Percentiles rank a stretch among this genome's conserved stretches.
These are phyloP conservation scores for Penicillium coffeae DNA, from an alignment of 495 filamentous ascomycete species.

Conservation along the genomic window DNA sequence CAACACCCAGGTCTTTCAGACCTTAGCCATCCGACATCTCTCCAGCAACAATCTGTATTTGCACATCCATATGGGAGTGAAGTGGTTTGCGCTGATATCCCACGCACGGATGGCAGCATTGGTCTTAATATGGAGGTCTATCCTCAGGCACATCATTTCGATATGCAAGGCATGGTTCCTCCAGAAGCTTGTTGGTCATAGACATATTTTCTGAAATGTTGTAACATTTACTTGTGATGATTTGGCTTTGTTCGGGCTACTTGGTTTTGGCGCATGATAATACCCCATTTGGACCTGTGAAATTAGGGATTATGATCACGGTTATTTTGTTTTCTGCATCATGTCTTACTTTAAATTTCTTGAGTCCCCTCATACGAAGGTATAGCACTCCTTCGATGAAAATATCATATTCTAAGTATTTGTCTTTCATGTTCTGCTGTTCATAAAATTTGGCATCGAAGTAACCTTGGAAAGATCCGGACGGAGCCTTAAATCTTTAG, in stretches of 20 bases:
- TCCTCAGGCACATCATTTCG: slow-evolving; percentile 28
- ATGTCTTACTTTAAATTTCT: too few species aligned
- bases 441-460: too few species aligned
- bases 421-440: too few species aligned
- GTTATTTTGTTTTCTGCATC: not conserved
- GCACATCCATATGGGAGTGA: slow-evolving; percentile 34
- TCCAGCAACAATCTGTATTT: slow-evolving; percentile 12
- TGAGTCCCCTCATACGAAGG: too few species aligned
- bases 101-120: slow-evolving; percentile 23
- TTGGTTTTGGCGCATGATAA: slow-evolving; percentile 7
- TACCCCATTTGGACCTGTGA: not conserved
- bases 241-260: not conserved
- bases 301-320: not conserved
- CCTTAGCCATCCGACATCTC: slow-evolving; percentile 20
- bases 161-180: slow-evolving; percentile 24
- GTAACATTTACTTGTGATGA: not conserved
- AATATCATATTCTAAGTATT: too few species aligned
- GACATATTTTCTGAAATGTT: slow-evolving; percentile 1
- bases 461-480: too few species aligned
- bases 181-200: slow-evolving; percentile 34
- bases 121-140: slow-evolving; percentile 35
- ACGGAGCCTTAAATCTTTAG: too few species aligned
- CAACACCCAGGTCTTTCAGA: slow-evolving; percentile 24
- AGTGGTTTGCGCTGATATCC: slow-evolving; percentile 24
- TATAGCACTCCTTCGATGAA: too few species aligned